Conservation (phyloP, 108 stramenopile species). For the Pseudonitzschia delicatissima region DNA sequence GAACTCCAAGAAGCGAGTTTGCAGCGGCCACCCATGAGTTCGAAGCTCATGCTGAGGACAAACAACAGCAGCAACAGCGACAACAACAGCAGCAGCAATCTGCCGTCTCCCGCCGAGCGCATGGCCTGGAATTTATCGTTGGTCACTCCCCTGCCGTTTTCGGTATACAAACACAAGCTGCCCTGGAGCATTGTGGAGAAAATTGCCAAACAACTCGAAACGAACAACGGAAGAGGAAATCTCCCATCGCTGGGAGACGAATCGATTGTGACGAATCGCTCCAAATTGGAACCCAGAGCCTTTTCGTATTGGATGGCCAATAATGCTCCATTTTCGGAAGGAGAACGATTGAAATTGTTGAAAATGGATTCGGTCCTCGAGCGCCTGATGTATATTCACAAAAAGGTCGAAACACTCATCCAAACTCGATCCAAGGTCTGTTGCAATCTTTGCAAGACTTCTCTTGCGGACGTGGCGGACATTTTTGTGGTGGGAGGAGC, state of each 20-base stretch:
- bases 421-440: conserved; percentile 31
- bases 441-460: conserved; percentile 53
- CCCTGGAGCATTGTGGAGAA: conserved; percentile 57
- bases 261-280: neutral
- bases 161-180: conserved; percentile 45
- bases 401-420: conserved; percentile 27
- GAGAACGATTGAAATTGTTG: conserved; percentile 57
- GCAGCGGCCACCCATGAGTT: neutral
- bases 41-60: neutral
- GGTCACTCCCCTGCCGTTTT: conserved; percentile 32
- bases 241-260: conserved; percentile 35
- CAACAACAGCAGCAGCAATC: neutral
- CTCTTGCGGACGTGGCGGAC: conserved; percentile 33
- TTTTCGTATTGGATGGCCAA: conserved; percentile 81
- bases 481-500: conserved; percentile 73
- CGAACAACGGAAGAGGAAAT: conserved; percentile 33
- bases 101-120: neutral
- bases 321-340: conserved; percentile 61
- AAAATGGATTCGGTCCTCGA: conserved; percentile 44
- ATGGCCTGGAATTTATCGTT: conserved; percentile 25
- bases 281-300: conserved; percentile 11
- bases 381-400: conserved; percentile 40
- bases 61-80: neutral
- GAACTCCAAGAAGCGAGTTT: conserved; percentile 21
- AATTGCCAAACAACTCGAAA: conserved; percentile 37